Evolutionary conservation across 352 stramenopile species (phyloP).

Genomic region (Globisporangium perplexum): DNA sequence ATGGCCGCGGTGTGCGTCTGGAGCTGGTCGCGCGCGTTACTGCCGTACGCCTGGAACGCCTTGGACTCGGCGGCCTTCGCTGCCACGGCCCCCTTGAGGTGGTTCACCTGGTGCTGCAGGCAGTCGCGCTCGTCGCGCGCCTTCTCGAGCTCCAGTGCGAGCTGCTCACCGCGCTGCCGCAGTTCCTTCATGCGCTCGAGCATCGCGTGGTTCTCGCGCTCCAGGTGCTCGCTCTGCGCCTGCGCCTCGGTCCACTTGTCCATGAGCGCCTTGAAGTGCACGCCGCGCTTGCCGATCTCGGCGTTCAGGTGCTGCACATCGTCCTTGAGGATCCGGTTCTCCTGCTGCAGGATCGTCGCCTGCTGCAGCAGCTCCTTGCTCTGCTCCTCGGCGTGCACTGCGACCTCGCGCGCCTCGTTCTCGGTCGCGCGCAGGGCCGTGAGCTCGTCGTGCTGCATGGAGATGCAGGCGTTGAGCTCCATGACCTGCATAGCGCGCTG

Average conservation of each 20-base stretch:
- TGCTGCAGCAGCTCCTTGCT: slow-evolving; percentile 42
- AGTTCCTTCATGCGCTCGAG: slow-evolving; percentile 52
- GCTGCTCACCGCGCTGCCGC: slow-evolving; percentile 26
- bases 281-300: slow-evolving; percentile 52
- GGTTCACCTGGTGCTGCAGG: slow-evolving; percentile 63
- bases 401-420: slow-evolving; percentile 28
- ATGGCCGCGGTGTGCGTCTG: slow-evolving; percentile 51
- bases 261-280: slow-evolving; percentile 60
- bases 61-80: slow-evolving; percentile 67
- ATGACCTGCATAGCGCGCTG: slow-evolving; percentile 54
- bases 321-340: slow-evolving; percentile 48
- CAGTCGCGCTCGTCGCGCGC: slow-evolving; percentile 49
- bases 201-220: slow-evolving; percentile 42
- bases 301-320: slow-evolving; percentile 40
- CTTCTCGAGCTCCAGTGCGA: slow-evolving; percentile 34
- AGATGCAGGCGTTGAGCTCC: slow-evolving; percentile 67
- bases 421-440: slow-evolving; percentile 36
- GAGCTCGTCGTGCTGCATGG: slow-evolving; percentile 75
- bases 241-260: slow-evolving; percentile 70
- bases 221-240: slow-evolving; percentile 48
- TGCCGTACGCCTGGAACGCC: slow-evolving; percentile 65
- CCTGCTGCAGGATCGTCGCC: slow-evolving; percentile 38
- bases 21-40: slow-evolving; percentile 53
- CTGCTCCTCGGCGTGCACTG: slow-evolving; percentile 35
- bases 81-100: slow-evolving; percentile 64